These are phyloP conservation scores for Fusarium odoratissimum DNA, from an alignment of 2,329 filamentous ascomycete genomes.

Conservation along the genomic window DNA sequence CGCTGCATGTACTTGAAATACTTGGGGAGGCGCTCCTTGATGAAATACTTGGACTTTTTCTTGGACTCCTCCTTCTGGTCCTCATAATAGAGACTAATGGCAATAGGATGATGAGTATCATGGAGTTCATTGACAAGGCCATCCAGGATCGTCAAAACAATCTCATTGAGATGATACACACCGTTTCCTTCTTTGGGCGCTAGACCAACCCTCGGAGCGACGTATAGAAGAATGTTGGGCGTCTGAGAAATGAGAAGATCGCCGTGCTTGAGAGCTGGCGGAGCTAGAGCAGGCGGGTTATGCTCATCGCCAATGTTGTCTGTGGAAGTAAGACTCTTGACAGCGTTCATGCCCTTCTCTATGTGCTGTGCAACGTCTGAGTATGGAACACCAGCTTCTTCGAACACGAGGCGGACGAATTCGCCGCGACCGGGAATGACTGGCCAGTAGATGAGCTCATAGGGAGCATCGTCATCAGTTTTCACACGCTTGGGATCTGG, in stretches of 20 bases:
- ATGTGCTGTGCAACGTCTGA: conserved; percentile 61
- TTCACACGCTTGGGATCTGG: conserved; percentile 46
- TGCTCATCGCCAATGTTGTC: conserved; percentile 60
- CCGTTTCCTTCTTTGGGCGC: conserved; percentile 56
- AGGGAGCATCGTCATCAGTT: conserved; percentile 59
- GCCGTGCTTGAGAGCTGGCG: conserved; percentile 73
- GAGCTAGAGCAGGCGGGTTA: conserved; percentile 75
- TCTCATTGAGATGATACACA: conserved; percentile 69
- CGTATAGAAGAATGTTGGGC: conserved; percentile 77
- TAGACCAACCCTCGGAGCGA: conserved; percentile 70
- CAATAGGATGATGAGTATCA: conserved; percentile 80
- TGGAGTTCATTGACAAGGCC: conserved; percentile 77
- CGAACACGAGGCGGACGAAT: conserved; percentile 77
- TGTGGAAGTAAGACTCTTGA: conserved; percentile 61
- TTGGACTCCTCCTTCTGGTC: conserved; percentile 78
- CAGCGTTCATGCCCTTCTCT: conserved; percentile 61
- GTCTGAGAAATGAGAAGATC: conserved; percentile 75
- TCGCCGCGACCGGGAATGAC: conserved; percentile 79
- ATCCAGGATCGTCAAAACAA: conserved; percentile 77
- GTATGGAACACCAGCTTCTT: conserved; percentile 74
- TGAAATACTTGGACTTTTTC: conserved; percentile 67
- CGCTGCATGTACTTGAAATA: conserved; percentile 78
- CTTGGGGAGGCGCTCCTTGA: conserved; percentile 74
- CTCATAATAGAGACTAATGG: conserved; percentile 72
- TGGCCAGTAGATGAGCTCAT: conserved; percentile 79